Evolutionary conservation across 768 basidiomycete species (phyloP), one percentile per base, ranked within the genome.

Genomic region (Favolaschia claudopus): DNA sequence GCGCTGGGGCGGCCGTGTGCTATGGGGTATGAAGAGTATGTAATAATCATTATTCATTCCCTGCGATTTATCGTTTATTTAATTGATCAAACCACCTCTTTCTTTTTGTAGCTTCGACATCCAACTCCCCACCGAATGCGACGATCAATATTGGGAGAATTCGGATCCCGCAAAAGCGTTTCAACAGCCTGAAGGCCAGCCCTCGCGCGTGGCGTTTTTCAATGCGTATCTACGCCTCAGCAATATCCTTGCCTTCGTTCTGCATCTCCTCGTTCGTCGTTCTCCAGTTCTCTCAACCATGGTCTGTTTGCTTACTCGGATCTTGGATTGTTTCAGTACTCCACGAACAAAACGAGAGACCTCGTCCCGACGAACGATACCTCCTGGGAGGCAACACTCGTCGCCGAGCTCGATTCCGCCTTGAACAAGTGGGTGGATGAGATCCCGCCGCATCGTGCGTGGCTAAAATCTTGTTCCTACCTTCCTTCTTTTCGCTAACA

Each of bases 21-120:
- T 4, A 75, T 92, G 2, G 86, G 89, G 51, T 89, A 91, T 58
- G 89, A 89, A 68, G 90, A 91, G 86, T 88, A 67, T 58, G 86
- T 78, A n/a, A n/a, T n/a, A n/a, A n/a, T n/a, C n/a, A n/a, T n/a
- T n/a, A n/a, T n/a, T n/a, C n/a, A n/a, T n/a, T n/a, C n/a, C n/a
- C n/a, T n/a, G n/a, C n/a, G 31, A 12, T 24, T 59, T 34, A 44
- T 7, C 14, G 3, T 39, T 15, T 28, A 19, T 56, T 31, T 39
- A 46, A 36, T 58, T 12, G 28, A 2, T 24, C 12, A 38, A 28
- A 15, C 36, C 0, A 36, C 49, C 5, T 46, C 56, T 32, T 15
- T 24, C 20, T 33, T 46, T 24, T 36, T 24, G 34, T 53, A 83
- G 83, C 62, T 81, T 85, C 61, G 84, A 85, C 52, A 71, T 80